Conservation (phyloP, 352 stramenopile species). For the Globisporangium uncinulatum region DNA sequence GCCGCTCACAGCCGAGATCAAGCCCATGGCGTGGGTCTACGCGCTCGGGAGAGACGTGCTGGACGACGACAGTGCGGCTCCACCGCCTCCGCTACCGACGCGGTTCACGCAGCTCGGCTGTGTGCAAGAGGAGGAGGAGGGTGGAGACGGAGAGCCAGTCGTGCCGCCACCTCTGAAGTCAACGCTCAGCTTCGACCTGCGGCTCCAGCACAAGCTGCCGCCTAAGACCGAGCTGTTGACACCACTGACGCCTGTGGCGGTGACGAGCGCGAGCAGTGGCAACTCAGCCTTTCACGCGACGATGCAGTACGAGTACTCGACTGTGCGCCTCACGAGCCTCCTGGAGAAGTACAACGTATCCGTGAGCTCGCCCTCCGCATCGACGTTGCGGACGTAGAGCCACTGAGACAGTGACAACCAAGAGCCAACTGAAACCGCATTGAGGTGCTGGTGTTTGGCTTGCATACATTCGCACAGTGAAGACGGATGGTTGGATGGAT, state of each 20-base stretch:
- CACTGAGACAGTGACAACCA: neutral
- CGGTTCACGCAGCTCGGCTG: constrained; percentile 10
- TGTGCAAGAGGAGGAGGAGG: constrained; percentile 24
- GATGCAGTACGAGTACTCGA: constrained; percentile 41
- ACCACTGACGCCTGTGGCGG: neutral
- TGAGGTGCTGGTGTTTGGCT: too few relatives aligned
- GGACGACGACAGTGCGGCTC: constrained; percentile 11
- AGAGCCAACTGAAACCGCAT: too few relatives aligned
- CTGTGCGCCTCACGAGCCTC: constrained; percentile 46
- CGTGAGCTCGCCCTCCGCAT: constrained; percentile 13
- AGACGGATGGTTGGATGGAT: too few relatives aligned
- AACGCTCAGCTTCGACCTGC: constrained; percentile 4
- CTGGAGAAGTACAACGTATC: constrained; percentile 69
- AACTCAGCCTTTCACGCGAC: constrained; percentile 1
- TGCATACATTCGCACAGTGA: too few relatives aligned
- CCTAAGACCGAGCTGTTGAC: constrained; percentile 2
- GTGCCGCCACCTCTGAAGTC: neutral
- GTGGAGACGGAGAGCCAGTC: constrained; percentile 2
- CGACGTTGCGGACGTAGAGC: too few relatives aligned
- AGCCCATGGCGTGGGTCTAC: constrained; percentile 46
- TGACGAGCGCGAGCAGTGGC: neutral
- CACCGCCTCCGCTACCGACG: constrained; percentile 1
- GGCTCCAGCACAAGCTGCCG: constrained; percentile 21
- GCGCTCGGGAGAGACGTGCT: constrained; percentile 35
- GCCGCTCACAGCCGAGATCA: constrained; percentile 58